A percentile compares a stretch with the other conserved stretches of the same genome.
These are phyloP conservation scores for Artemisia tridentata DNA, from an alignment of 129 eudicot species.

Conservation along the genomic window DNA sequence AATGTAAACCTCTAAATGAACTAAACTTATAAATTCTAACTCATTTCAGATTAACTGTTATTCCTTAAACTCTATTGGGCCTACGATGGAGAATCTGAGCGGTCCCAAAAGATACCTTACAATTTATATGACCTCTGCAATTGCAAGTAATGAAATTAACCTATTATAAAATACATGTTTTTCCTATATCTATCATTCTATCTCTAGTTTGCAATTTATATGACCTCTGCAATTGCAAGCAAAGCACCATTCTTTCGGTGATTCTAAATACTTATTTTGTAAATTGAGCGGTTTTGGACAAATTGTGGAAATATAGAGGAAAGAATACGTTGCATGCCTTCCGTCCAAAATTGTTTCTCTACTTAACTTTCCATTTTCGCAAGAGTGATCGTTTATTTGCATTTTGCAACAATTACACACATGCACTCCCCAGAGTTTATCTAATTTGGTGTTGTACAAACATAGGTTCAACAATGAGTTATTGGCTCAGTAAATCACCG, in stretches of 20 bases:
- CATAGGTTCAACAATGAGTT: constrained; percentile 85
- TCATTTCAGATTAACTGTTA: constrained; percentile 78
- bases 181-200: not conserved
- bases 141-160: constrained; percentile 58
- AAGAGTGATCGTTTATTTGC: not conserved
- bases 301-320: not conserved
- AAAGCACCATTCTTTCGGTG: no score
- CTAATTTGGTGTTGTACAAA: constrained; percentile 22
- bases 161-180: not conserved
- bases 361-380: not conserved
- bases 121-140: constrained; percentile 73
- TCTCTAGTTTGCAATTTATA: not conserved
- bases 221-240: no score
- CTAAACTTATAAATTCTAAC: constrained; percentile 17
- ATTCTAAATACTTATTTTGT: no score
- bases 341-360: not conserved
- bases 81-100: constrained; percentile 71
- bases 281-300: not conserved
- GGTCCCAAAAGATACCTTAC: constrained; percentile 81
- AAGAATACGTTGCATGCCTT: not conserved
- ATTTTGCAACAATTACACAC: not conserved
- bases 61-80: constrained; percentile 84
- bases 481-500: constrained; percentile 74
- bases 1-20: not conserved
- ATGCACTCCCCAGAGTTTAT: not conserved